Percentiles rank a stretch among this genome's conserved stretches.
Evolutionary conservation across 352 stramenopile species (phyloP).

Genomic region (Phytophthora citrophthora): DNA sequence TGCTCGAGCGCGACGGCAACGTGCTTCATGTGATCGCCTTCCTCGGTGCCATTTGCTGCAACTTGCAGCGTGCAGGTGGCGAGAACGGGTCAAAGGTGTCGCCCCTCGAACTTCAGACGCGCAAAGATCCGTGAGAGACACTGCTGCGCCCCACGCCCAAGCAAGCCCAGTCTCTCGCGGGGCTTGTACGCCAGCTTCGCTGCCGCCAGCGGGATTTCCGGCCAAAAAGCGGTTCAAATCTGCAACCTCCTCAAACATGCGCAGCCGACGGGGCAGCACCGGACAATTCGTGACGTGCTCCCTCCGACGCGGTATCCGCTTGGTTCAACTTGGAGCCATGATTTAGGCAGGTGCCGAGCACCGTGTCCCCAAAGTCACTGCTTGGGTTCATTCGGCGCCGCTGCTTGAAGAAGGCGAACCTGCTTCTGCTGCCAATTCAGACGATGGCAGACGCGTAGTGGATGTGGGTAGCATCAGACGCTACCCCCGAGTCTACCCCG

Average conservation of each 20-base stretch:
- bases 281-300: conserved; percentile 7
- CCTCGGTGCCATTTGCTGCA: conserved; percentile 20
- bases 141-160: not conserved
- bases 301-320: not conserved
- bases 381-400: conserved; percentile 38
- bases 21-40: conserved; percentile 28
- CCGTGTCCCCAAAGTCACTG: conserved; percentile 27
- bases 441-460: no score
- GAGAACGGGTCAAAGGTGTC: conserved; percentile 6
- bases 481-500: no score
- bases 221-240: conserved; percentile 17
- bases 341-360: conserved; percentile 6
- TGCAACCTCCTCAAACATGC: conserved; percentile 19
- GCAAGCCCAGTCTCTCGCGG: conserved; percentile 14
- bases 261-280: conserved; percentile 17
- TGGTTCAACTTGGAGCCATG: conserved; percentile 9
- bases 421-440: no score
- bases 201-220: conserved; percentile 16
- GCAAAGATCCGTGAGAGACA: conserved; percentile 6
- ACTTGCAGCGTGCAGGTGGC: not conserved
- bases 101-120: conserved; percentile 9
- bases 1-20: conserved; percentile 27
- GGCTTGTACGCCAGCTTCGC: conserved; percentile 13
- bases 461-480: no score
- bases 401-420: conserved; percentile 46